Evolutionary conservation across 768 basidiomycete species (phyloP).

Genomic region (Phanerochaete sordida): DNA sequence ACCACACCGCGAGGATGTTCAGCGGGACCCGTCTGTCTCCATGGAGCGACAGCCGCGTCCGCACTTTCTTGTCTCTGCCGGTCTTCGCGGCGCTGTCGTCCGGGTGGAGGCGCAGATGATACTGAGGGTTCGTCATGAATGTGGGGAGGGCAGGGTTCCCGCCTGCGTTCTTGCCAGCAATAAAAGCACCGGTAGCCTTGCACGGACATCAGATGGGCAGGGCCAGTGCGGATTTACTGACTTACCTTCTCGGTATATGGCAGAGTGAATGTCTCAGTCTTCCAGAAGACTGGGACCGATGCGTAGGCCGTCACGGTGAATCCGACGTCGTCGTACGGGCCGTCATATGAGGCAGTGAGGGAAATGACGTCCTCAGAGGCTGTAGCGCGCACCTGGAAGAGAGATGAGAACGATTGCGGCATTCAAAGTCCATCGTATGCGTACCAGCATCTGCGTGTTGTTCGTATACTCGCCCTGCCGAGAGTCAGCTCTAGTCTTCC

Average conservation of each 20-base stretch:
- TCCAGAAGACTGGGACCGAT: conserved; percentile 26
- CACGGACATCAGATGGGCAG: background rate
- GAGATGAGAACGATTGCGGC: background rate
- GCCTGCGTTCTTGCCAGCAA: conserved; percentile 71
- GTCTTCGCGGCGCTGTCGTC: conserved; percentile 1
- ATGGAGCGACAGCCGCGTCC: conserved; percentile 43
- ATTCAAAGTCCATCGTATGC: background rate
- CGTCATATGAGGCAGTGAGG: conserved; percentile 69
- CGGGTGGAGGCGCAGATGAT: conserved; percentile 58
- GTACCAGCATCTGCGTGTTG: conserved; percentile 42
- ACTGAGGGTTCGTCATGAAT: conserved; percentile 92
- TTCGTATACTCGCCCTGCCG: conserved; percentile 38
- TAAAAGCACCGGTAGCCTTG: conserved; percentile 62
- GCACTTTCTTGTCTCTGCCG: conserved; percentile 30
- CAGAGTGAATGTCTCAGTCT: conserved; percentile 12
- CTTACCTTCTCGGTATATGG: conserved; percentile 25
- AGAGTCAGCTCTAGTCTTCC: background rate
- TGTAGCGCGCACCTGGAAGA: background rate
- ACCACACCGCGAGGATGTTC: conserved; percentile 73
- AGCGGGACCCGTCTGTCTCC: conserved; percentile 66
- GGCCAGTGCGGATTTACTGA: background rate
- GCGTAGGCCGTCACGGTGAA: conserved; percentile 69
- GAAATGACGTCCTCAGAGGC: conserved; percentile 29
- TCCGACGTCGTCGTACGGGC: conserved; percentile 52
- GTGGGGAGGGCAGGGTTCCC: conserved; percentile 79